These are phyloP conservation scores for Eucalyptus curtisii DNA, from an alignment of 345 rosid species.

Conservation along the genomic window DNA sequence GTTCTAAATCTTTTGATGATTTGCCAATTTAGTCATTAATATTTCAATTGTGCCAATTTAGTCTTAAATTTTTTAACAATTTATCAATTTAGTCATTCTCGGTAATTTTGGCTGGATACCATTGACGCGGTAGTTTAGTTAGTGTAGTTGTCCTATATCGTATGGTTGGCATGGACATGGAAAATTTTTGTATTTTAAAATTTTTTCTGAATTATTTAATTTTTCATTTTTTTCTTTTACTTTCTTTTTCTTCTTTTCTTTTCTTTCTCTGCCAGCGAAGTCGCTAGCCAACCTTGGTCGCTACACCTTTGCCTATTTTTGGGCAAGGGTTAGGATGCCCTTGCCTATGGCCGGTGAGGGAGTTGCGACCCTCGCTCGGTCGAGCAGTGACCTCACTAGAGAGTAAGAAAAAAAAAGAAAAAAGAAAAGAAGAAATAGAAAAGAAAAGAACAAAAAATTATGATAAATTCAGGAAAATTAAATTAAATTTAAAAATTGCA, in stretches of 20 bases:
- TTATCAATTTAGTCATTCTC: background rate
- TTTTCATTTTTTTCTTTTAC: accelerated
- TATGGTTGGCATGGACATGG: background rate
- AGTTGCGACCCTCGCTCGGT: background rate
- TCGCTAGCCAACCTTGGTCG: accelerated
- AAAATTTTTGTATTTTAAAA: no score
- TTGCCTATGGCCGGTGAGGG: background rate
- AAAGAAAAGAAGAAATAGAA: no score
- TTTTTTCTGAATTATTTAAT: no score
- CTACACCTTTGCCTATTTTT: background rate
- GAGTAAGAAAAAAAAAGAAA: background rate
- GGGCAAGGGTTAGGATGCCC: background rate
- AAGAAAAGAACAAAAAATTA: background rate
- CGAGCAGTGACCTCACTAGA: no score
- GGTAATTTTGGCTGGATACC: accelerated
- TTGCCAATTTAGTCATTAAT: background rate
- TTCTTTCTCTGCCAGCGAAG: no score
- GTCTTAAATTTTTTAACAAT: no score
- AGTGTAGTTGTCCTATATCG: accelerated
- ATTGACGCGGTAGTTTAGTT: accelerated
- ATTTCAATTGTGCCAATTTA: background rate
- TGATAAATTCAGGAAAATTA: background rate
- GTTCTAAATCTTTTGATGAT: no score
- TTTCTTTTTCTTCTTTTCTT: no score
- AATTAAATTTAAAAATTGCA: no score